Base-by-base conservation (phyloP, 306 rosid genomes). In the Malus sieversii region DNA sequence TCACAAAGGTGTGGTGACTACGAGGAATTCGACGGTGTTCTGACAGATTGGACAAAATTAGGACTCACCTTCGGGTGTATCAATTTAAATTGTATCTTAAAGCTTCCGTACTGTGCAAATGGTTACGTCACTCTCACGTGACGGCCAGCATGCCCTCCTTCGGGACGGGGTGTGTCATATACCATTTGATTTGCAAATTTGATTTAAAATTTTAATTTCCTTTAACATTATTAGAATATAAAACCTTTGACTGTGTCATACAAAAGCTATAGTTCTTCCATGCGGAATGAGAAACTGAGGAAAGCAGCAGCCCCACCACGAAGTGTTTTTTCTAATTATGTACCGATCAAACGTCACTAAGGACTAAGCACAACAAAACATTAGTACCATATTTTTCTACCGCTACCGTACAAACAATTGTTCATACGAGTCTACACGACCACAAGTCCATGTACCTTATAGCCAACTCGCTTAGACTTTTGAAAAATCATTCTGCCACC, bases 301-400 rank as follows among this genome's bases (percentile, higher is more conserved):
- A 48, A 13, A 0, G 53, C 55, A 23, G 45, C 66, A 42, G 20
- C 33, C 57, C 55, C 68, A 73, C 38, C 29, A 16, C 1, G 13
- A 11, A 4, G 38, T 66, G 64, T 67, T 8, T 22, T 67, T n/a
- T 12, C 40, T 44, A 66, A 73, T 80, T 68, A 73, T 38, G 84
- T 71, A 14, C 18, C 18, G 12, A 68, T 65, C 66, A 35, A 72
- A 42, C 80, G 85, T 80, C 90, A 80, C 79, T 18, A 4, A 58
- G 19, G 35, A 61, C 22, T 7, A 8, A 15, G 55, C 77, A 78
- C 85, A 44, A 63, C 69, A 29, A 59, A 59, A 4, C 66, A 72
- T 23, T 29, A 7, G 23, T 18, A 45, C 40, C 38, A 42, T 8
- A 19, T 45, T 71, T 78, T 62, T 30, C 77, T 65, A 44, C 22